These are phyloP conservation scores for Stipa capillata DNA, from an alignment of 176 grass and related monocot species.

Conservation along the genomic window DNA sequence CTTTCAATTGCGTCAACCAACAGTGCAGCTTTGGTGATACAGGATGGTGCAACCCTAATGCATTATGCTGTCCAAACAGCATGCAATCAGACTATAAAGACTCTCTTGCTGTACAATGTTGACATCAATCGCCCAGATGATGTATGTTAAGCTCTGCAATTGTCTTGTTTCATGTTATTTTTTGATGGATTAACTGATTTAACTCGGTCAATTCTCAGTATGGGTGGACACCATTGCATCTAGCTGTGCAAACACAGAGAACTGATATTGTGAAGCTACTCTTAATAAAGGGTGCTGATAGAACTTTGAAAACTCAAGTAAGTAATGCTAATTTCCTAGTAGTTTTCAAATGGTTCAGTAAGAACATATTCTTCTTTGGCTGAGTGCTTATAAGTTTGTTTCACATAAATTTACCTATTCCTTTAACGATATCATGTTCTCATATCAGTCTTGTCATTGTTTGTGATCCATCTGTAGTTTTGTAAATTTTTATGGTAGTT, in stretches of 20 bases:
- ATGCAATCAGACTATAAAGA: conserved; percentile 77
- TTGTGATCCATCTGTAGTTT: not conserved
- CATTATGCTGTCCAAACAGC: conserved; percentile 91
- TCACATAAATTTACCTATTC: not conserved
- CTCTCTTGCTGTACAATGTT: conserved; percentile 81
- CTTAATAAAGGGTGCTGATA: conserved; percentile 85
- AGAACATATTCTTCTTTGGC: not conserved
- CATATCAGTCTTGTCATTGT: not conserved
- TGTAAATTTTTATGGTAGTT: not conserved
- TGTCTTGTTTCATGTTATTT: not conserved
- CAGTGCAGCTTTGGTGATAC: conserved; percentile 16
- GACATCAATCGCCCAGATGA: conserved; percentile 80
- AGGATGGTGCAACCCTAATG: conserved; percentile 91
- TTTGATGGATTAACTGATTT: conserved; percentile 17
- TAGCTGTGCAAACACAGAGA: conserved; percentile 87
- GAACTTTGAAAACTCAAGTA: conserved; percentile 73
- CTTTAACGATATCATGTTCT: not conserved
- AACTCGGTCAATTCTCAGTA: conserved; percentile 37
- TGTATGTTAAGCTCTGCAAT: conserved; percentile 35
- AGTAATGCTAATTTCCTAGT: conserved; percentile 20
- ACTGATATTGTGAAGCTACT: conserved; percentile 86
- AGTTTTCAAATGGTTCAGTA: conserved; percentile 9
- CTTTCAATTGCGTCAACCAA: not conserved
- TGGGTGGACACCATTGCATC: conserved; percentile 97
- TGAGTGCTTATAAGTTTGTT: not conserved